phyloP scores from a whole-genome alignment of 1,284 basidiomycete species.

The Phlebopus sp. region DNA sequence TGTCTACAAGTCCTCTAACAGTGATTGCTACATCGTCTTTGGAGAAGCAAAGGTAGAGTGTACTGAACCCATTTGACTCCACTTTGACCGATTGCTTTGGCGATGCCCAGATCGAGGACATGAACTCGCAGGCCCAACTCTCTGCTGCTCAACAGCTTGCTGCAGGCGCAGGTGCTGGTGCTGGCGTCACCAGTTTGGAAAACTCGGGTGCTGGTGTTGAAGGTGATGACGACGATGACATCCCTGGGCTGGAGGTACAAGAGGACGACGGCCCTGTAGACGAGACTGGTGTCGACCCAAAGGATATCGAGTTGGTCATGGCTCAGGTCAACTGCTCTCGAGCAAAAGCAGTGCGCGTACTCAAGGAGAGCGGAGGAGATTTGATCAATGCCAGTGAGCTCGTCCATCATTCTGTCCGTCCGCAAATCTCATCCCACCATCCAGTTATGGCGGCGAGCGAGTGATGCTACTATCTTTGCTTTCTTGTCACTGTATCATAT shows the following conservation, averaged over 20 bases:
- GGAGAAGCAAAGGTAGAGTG: slow-evolving; percentile 86
- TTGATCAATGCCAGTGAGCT: slow-evolving; percentile 91
- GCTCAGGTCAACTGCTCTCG: slow-evolving; percentile 80
- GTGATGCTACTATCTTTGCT: slow-evolving; percentile 18
- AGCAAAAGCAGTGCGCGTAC: slow-evolving; percentile 82
- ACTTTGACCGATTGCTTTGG: background rate
- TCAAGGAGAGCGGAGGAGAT: slow-evolving; percentile 89
- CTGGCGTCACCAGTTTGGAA: slow-evolving; percentile 52
- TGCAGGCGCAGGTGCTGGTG: slow-evolving; percentile 44
- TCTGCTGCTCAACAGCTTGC: slow-evolving; percentile 84
- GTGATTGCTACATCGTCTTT: slow-evolving; percentile 98
- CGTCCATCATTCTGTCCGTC: background rate
- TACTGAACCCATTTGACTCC: background rate
- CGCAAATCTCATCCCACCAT: slow-evolving; percentile 44
- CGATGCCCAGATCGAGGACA: slow-evolving; percentile 77
- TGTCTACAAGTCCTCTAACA: slow-evolving; percentile 96
- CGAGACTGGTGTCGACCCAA: slow-evolving; percentile 84
- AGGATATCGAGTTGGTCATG: slow-evolving; percentile 96
- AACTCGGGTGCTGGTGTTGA: slow-evolving; percentile 48
- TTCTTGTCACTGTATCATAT: slow-evolving; percentile 24
- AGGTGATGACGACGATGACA: slow-evolving; percentile 73
- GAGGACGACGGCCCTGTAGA: slow-evolving; percentile 78
- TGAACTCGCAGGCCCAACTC: slow-evolving; percentile 81
- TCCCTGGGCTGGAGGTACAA: slow-evolving; percentile 77
- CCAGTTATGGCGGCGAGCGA: slow-evolving; percentile 36